Evolutionary conservation across 148 eudicot genomes (phyloP).

Genomic region (Fagopyrum esculentum): DNA sequence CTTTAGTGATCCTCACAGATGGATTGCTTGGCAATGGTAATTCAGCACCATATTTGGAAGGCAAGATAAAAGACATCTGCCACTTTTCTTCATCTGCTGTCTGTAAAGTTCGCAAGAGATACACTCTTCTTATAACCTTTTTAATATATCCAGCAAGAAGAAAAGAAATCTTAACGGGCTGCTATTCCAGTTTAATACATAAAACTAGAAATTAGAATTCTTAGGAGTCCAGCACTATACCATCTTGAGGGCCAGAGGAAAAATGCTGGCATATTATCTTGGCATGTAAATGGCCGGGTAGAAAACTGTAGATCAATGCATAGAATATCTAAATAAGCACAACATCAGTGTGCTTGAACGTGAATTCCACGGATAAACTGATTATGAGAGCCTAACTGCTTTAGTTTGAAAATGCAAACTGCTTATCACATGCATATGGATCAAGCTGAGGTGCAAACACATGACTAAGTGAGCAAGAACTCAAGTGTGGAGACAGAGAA

Average conservation of each 20-base stretch:
- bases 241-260: no score
- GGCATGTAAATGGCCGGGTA: no score
- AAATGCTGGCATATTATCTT: no score
- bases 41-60: constrained; percentile 78
- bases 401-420: background rate
- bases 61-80: constrained; percentile 97
- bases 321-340: no score
- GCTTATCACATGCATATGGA: background rate
- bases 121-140: background rate
- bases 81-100: constrained; percentile 51
- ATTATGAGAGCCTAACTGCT: background rate
- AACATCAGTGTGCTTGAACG: no score
- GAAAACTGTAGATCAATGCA: no score
- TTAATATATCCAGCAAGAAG: no score
- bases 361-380: no score
- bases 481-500: background rate
- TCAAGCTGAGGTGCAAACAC: background rate
- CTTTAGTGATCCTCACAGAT: constrained; percentile 76
- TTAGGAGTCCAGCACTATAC: background rate
- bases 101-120: constrained; percentile 18
- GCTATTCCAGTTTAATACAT: background rate
- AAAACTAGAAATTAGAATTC: background rate
- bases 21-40: constrained; percentile 85
- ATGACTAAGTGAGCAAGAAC: background rate
- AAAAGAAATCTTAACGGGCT: no score